phyloP scores from a whole-genome alignment of 805 yeast genomes.

The Wickerhamomyces mucosus region DNA sequence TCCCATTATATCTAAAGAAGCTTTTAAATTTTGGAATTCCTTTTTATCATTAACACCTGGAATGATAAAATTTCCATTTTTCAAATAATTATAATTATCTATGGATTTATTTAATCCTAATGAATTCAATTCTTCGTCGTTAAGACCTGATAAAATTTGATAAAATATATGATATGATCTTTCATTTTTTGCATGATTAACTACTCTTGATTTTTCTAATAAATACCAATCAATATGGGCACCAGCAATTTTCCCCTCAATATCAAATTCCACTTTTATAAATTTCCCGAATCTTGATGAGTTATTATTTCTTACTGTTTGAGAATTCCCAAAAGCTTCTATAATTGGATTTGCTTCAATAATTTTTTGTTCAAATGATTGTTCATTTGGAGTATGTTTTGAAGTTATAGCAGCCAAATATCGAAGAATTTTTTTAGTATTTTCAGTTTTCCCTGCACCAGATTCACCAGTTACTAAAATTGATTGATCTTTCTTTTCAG shows the following conservation, averaged over 20 bases:
- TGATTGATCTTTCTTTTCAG: conserved; percentile 69
- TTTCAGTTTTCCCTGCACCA: conserved; percentile 98
- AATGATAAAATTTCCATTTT: conserved; percentile 43
- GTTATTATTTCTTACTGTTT: conserved; percentile 86
- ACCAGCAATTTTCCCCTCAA: conserved; percentile 60
- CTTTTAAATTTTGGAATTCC: conserved; percentile 53
- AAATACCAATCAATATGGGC: conserved; percentile 94
- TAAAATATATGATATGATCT: conserved; percentile 93
- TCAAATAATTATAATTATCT: conserved; percentile 45
- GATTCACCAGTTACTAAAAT: conserved; percentile 97
- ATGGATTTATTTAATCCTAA: conserved; percentile 34
- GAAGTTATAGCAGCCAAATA: conserved; percentile 74
- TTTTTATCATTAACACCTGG: conserved; percentile 67
- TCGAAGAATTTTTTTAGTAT: conserved; percentile 89
- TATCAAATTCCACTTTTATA: conserved; percentile 71
- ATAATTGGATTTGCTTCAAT: conserved; percentile 90
- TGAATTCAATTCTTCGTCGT: conserved; percentile 36
- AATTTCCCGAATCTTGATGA: conserved; percentile 97
- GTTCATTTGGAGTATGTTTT: conserved; percentile 11
- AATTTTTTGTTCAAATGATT: conserved; percentile 71
- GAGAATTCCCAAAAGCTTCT: conserved; percentile 96
- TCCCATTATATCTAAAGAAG: conserved; percentile 69
- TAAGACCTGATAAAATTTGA: conserved; percentile 66
- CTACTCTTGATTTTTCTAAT: conserved; percentile 87
- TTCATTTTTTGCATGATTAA: conserved; percentile 63